phyloP scores from a whole-genome alignment of 1,284 basidiomycete genomes.

The Moesziomyces antarcticus region DNA sequence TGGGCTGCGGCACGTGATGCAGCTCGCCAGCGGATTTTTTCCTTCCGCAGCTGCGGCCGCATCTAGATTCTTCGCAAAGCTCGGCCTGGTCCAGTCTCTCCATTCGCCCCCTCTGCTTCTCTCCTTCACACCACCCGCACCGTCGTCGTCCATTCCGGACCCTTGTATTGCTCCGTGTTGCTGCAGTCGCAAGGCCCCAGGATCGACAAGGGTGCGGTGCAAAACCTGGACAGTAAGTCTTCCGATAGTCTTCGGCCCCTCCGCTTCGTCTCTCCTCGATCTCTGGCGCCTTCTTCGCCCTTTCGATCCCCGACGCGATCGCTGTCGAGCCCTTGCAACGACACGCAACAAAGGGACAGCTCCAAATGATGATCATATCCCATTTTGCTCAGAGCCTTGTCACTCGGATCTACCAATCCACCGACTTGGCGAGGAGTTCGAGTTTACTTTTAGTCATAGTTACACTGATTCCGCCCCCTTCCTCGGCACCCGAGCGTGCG shows the following conservation, averaged over 20 bases:
- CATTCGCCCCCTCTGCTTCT: not conserved
- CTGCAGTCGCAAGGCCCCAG: too few species aligned
- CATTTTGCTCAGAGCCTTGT: constrained; percentile 34
- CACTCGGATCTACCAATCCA: constrained; percentile 29
- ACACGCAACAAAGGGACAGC: not conserved
- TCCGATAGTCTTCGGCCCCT: too few species aligned
- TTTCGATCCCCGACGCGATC: not conserved
- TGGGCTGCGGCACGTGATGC: too few species aligned
- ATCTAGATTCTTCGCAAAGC: too few species aligned
- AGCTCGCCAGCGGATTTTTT: not conserved
- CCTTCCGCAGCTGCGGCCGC: not conserved
- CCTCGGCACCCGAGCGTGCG: not conserved
- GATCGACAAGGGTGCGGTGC: too few species aligned
- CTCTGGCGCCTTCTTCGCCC: not conserved
- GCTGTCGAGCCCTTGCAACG: too few species aligned
- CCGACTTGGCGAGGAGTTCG: constrained; percentile 26
- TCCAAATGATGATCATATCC: constrained; percentile 39
- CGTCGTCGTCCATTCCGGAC: not conserved
- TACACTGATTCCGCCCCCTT: constrained; percentile 28
- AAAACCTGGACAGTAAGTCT: too few species aligned
- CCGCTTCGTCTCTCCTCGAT: not conserved
- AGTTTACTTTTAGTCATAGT: constrained; percentile 42
- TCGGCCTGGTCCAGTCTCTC: too few species aligned
- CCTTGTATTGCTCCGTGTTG: too few species aligned
- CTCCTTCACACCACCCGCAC: not conserved